phyloP scores from a whole-genome alignment of 495 filamentous ascomycete genomes.

The Coniosporium apollinis region DNA sequence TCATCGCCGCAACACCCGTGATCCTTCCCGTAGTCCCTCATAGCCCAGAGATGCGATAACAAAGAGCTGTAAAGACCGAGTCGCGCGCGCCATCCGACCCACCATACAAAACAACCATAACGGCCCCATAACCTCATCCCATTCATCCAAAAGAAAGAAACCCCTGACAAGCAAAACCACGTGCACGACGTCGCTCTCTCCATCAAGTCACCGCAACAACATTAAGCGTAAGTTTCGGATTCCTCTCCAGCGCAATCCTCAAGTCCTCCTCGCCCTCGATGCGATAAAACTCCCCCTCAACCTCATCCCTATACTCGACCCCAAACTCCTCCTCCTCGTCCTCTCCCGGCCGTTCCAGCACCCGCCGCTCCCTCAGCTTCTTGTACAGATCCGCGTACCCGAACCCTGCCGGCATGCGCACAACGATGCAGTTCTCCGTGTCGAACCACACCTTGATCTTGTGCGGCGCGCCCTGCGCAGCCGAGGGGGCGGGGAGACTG shows the following conservation, averaged over 20 bases:
- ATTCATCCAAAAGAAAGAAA: too few relatives aligned
- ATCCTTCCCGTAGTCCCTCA: too few relatives aligned
- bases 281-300: conserved; percentile 51
- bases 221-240: conserved; percentile 71
- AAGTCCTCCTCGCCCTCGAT: conserved; percentile 68
- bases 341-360: conserved; percentile 17
- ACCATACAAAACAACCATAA: too few relatives aligned
- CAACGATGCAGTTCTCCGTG: conserved; percentile 76
- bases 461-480: conserved; percentile 29
- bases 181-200: too few relatives aligned
- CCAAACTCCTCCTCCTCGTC: conserved; percentile 42
- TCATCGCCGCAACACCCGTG: too few relatives aligned
- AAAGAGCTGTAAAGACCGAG: too few relatives aligned
- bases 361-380: conserved; percentile 50
- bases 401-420: conserved; percentile 70
- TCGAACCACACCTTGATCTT: conserved; percentile 87
- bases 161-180: too few relatives aligned
- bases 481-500: conserved; percentile 25
- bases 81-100: too few relatives aligned
- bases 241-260: conserved; percentile 59
- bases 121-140: too few relatives aligned
- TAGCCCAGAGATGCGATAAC: too few relatives aligned
- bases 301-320: conserved; percentile 77
- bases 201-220: too few relatives aligned
- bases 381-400: conserved; percentile 36